These are phyloP conservation scores for Rhodomyrtus psidioides DNA, from an alignment of 441 rosid species.

Conservation along the genomic window DNA sequence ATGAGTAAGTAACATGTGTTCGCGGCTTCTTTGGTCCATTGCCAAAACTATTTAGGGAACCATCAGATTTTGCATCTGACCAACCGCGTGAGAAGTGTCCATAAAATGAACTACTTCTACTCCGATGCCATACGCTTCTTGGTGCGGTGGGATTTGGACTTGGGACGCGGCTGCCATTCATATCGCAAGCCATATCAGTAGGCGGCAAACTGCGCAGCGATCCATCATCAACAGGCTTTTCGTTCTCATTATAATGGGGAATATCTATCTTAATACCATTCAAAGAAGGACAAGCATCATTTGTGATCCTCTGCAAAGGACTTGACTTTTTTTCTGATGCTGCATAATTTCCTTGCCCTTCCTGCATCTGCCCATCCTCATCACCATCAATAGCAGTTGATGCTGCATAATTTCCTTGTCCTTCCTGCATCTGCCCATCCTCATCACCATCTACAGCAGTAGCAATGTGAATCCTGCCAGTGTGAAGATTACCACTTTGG, in stretches of 20 bases:
- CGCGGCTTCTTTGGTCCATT: constrained; percentile 85
- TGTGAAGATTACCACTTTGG: constrained; percentile 15
- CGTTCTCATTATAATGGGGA: constrained; percentile 38
- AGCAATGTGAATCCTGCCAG: constrained; percentile 17
- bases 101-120: constrained; percentile 38
- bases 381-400: no score
- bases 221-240: constrained; percentile 24
- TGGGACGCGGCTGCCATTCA: constrained; percentile 46
- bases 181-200: constrained; percentile 40
- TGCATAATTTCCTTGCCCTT: constrained; percentile 15
- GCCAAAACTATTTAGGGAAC: constrained; percentile 47
- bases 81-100: constrained; percentile 56
- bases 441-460: constrained; percentile 17
- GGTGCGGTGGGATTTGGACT: constrained; percentile 88
- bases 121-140: constrained; percentile 72
- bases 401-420: constrained; percentile 14
- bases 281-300: constrained; percentile 19
- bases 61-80: constrained; percentile 64
- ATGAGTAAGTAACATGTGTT: constrained; percentile 83
- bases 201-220: constrained; percentile 26
- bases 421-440: constrained; percentile 19
- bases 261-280: constrained; percentile 51
- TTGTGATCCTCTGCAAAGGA: constrained; percentile 20
- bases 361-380: constrained; percentile 17
- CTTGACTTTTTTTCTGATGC: constrained; percentile 23